Base-by-base conservation (phyloP, 2,329 filamentous ascomycete genomes). In the Fusarium nurragi region DNA sequence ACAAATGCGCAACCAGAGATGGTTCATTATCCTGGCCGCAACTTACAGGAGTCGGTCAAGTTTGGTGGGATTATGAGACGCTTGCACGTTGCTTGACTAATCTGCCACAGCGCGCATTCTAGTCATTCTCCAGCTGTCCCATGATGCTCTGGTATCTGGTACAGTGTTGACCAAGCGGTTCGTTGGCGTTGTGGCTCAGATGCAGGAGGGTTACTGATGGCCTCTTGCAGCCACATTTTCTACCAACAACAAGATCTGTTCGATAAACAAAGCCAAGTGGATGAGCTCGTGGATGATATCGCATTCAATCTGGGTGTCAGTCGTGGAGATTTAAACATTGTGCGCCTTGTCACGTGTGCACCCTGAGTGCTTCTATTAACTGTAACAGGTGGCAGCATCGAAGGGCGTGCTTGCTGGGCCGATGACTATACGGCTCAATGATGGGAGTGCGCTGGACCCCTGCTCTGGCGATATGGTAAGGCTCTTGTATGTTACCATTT, bases 221-320 rank as follows among this genome's bases (percentile, higher is more conserved):
- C 10, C 22, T 19, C 4, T 10, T 28, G 13, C 40, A 94, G 92
- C 61, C 91, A 92, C 70, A 88, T 96, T 5, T 96, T 89, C 75
- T 96, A 96, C 73, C 87, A 91, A 68, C 84, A 93, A 66, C 86
- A 89, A 6, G 83, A 87, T 11, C 79, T 96, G 0, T 96, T 95
- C 71, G 81, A 83, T 19, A 88, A 81, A 46, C 92, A 95, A 73
- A 73, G 76, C 16, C 81, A 86, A 14, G 90, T 95, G 0, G 89
- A 95, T 73, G 81, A 83, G 26, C 86, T 92, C 41, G 85, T 95
- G 0, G 90, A 95, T 69, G 88, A 91, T 63, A 77, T 96, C 32
- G 90, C 91, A 1, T 87, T 83, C 53, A 92, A 90, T 0, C 83
- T 95, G 16, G 83, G 83, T 1, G 77, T 91, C 10, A 80, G 85